Conservation (phyloP, 192 early-diverging fungal genomes). For the Backusella circina region DNA sequence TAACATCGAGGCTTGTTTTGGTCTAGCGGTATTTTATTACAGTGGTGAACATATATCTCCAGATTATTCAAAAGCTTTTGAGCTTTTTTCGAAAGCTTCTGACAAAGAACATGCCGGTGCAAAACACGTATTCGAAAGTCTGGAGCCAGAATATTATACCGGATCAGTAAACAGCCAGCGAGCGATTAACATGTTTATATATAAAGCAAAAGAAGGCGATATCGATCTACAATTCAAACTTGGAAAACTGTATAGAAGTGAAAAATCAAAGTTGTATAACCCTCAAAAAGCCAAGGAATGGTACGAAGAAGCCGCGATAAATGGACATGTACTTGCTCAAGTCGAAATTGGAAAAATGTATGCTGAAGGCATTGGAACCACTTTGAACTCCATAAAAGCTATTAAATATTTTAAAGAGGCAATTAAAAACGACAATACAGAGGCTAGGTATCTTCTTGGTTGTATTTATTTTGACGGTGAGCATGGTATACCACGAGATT, state of each 20-base stretch:
- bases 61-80: background rate
- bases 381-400: background rate
- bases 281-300: background rate
- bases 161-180: background rate
- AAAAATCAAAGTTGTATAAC: background rate
- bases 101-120: background rate
- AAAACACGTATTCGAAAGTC: background rate
- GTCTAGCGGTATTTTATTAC: background rate
- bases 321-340: background rate
- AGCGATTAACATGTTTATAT: background rate
- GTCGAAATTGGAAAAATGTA: background rate
- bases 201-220: background rate
- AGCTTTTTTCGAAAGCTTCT: background rate
- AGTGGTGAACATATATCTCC: background rate
- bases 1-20: background rate
- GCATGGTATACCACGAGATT: background rate
- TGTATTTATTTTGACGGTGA: background rate
- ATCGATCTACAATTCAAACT: background rate
- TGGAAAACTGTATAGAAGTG: background rate
- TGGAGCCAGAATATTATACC: background rate
- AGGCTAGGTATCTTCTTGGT: background rate
- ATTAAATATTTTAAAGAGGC: background rate
- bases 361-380: background rate
- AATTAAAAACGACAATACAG: background rate
- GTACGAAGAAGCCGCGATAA: background rate